Base-by-base conservation (phyloP, 1,284 basidiomycete genomes). In the Volvariella surrecta region DNA sequence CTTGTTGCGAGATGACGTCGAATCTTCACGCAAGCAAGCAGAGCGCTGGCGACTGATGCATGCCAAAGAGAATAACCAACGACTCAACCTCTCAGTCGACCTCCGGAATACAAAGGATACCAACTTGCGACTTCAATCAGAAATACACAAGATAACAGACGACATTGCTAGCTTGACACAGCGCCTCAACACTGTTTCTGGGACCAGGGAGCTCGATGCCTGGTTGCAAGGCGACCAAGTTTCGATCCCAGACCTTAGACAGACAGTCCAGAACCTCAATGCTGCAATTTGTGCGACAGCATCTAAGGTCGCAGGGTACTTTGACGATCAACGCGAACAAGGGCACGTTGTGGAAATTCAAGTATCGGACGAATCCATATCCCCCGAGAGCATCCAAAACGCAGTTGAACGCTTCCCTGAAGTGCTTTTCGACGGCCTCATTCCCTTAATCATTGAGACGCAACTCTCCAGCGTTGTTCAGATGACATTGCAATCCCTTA, bases 221-320 rank as follows among this genome's bases (percentile, higher is more conserved):
- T 58, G 74, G 53, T 63, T 64, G 9, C 72, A 68, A 46, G 59
- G 63, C 11, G 73, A 76, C 46, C 49, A 59, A 13, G 54, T 70
- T 30, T 67, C 74, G 0, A 69, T 65, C 2, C 65, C 64, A 1
- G 74, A 78, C 28, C 67, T 76, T 31, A 64, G 72, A 21, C 48
- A 56, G 1, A 59, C 70, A 47, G 51, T 78, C 43, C 61, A 70
- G 38, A 58, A 52, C 1, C 56, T 78, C 51, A 75, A 78, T 49
- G 52, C 58, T 19, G 71, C 74, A 52, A 70, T 77, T 37, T 58
- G 69, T 46, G 73, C 75, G 48, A 66, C 63, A 4, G 61, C 71
- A 0, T 68, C 68, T 4, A 61, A 62, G 46, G 66, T 77, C 54
- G 64, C 72, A 0, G 68, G 11, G 24, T 28, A 28, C 11, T 28